phyloP scores from a whole-genome alignment of 106 monocot species.

The Alisma plantagoaquatica region DNA sequence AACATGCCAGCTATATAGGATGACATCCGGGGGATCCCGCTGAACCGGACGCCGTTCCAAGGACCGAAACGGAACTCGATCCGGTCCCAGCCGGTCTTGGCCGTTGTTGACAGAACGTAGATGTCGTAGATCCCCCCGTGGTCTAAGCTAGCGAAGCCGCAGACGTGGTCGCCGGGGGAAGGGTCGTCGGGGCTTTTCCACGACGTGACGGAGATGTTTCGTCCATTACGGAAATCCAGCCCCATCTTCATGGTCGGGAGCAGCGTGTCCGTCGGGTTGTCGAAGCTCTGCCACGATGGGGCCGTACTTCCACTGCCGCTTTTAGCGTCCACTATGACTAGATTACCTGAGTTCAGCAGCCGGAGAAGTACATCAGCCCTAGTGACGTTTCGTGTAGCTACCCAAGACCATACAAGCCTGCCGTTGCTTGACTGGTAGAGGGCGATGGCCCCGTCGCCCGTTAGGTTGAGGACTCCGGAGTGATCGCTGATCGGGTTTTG shows the following conservation, averaged over 20 bases:
- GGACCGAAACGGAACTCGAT: background rate
- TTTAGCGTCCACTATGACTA: conserved; percentile 9
- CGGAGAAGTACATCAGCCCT: background rate
- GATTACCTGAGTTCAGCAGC: conserved; percentile 22
- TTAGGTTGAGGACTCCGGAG: conserved; percentile 10
- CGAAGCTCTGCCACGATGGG: conserved; percentile 30
- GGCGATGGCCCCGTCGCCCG: conserved; percentile 6
- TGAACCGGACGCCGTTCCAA: conserved; percentile 15
- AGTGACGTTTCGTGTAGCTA: background rate
- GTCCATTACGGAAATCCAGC: background rate
- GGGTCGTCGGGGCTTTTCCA: conserved; percentile 18
- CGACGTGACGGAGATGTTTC: conserved; percentile 3
- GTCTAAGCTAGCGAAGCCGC: conserved; percentile 1
- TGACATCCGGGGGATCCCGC: background rate
- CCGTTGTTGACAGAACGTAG: background rate
- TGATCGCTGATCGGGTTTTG: conserved; percentile 12
- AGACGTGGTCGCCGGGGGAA: background rate
- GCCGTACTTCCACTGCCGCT: no score
- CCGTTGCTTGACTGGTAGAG: background rate
- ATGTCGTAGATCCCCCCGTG: background rate
- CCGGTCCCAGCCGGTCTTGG: background rate
- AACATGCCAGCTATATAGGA: background rate
- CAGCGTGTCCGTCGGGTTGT: conserved; percentile 25
- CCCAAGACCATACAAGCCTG: conserved; percentile 1
- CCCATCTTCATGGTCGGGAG: conserved; percentile 27